Evolutionary conservation across 371 early-diverging fungal genomes (phyloP).

Genomic region (Nematocida sp.): DNA sequence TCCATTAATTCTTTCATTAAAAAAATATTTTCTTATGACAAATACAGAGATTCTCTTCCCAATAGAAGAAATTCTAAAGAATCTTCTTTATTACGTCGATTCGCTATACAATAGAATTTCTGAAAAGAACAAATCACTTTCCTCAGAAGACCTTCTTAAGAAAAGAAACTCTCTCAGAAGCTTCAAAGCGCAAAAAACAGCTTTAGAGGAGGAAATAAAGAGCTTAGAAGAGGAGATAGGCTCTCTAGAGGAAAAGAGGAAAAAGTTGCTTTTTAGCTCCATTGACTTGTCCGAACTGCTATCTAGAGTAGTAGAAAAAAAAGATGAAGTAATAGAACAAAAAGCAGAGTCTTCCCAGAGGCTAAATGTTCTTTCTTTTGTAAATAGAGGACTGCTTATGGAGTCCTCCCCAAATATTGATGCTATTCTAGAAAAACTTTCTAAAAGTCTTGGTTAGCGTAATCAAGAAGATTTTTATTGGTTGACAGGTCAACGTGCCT

Average conservation of each 20-base stretch:
- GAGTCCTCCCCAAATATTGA: not conserved
- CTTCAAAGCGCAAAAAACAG: too few relatives aligned
- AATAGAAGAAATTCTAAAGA: constrained; percentile 6
- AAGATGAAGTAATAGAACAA: not conserved
- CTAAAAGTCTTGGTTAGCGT: not conserved
- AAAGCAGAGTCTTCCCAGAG: constrained; percentile 3
- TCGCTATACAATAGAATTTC: constrained; percentile 7
- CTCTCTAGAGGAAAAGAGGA: too few relatives aligned
- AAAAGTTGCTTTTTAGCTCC: too few relatives aligned
- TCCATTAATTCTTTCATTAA: constrained; percentile 47
- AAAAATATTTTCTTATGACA: constrained; percentile 40
- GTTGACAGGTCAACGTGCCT: constrained; percentile 8
- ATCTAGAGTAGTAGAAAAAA: not conserved
- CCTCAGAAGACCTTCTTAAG: too few relatives aligned
- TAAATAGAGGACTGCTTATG: not conserved
- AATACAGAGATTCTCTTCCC: not conserved
- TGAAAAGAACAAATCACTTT: not conserved
- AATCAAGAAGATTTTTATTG: constrained; percentile 18
- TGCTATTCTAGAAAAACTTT: not conserved
- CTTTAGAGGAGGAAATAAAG: too few relatives aligned
- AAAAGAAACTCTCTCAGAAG: too few relatives aligned
- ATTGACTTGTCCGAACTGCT: too few relatives aligned
- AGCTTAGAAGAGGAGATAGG: too few relatives aligned
- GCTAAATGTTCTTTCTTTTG: too few relatives aligned
- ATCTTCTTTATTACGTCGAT: constrained; percentile 34